A percentile compares a stretch with the other conserved stretches of the same genome.
Evolutionary conservation across 2,329 filamentous ascomycete genomes (phyloP).

Genomic region (Colletotrichum sp.): DNA sequence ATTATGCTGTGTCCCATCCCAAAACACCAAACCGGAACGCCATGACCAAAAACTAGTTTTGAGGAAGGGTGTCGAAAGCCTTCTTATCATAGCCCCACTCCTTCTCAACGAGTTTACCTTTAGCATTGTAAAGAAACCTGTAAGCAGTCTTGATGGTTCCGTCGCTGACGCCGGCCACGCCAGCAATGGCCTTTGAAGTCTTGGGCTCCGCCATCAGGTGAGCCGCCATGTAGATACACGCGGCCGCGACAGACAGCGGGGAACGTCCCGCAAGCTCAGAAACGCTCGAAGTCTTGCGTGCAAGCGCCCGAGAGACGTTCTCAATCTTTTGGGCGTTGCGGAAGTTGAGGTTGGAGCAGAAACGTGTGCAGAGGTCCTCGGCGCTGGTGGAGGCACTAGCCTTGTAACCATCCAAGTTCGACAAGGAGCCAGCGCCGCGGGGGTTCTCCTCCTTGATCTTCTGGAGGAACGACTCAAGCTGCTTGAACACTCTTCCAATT

Average conservation of each 20-base stretch:
- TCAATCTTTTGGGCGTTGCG: conserved; percentile 76
- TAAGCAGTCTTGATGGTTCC: conserved; percentile 97
- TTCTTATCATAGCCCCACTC: conserved; percentile 77
- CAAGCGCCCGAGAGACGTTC: conserved; percentile 80
- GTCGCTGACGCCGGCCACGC: conserved; percentile 88
- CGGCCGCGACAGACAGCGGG: conserved; percentile 90
- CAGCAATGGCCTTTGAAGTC: conserved; percentile 84
- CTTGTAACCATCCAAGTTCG: conserved; percentile 72
- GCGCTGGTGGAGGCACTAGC: conserved; percentile 80
- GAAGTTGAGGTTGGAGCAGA: conserved; percentile 81
- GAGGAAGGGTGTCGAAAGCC: conserved; percentile 74
- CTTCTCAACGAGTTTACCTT: conserved; percentile 75
- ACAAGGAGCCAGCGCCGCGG: conserved; percentile 51
- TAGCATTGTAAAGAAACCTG: conserved; percentile 80
- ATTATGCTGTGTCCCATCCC: not conserved
- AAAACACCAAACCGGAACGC: not conserved
- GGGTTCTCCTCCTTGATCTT: conserved; percentile 71
- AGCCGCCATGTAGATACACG: conserved; percentile 96
- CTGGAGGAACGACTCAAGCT: conserved; percentile 85
- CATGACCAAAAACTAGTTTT: conserved; percentile 7
- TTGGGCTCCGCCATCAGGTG: conserved; percentile 82
- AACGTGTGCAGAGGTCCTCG: conserved; percentile 85
- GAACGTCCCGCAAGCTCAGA: conserved; percentile 90
- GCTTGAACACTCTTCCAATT: conserved; percentile 94
- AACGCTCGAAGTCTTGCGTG: conserved; percentile 76